These are phyloP conservation scores for Backusella sp. DNA, from an alignment of 192 early-diverging fungal genomes.

Conservation along the genomic window DNA sequence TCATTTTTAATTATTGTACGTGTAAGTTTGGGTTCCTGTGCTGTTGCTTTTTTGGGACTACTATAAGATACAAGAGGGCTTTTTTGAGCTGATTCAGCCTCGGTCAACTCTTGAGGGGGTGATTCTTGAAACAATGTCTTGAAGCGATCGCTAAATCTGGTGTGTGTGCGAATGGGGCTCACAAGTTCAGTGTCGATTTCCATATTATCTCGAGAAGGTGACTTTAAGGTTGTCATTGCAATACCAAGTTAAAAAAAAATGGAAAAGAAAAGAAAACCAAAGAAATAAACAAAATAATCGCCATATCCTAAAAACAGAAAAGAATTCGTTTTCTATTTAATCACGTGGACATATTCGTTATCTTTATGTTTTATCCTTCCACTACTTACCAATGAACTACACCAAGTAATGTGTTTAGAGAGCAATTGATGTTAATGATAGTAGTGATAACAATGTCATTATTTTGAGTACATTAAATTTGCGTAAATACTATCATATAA, in stretches of 20 bases:
- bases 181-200: background rate
- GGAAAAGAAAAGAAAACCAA: background rate
- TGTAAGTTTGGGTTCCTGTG: background rate
- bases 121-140: background rate
- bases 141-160: background rate
- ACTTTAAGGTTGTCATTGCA: background rate
- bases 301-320: too few species aligned
- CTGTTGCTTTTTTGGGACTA: background rate
- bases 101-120: background rate
- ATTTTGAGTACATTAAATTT: too few species aligned
- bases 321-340: too few species aligned
- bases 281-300: too few species aligned
- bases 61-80: background rate
- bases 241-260: background rate
- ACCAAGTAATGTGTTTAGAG: too few species aligned
- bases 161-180: background rate
- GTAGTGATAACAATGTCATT: too few species aligned
- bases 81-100: background rate
- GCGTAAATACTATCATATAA: too few species aligned
- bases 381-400: too few species aligned
- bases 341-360: too few species aligned
- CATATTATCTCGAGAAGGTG: background rate
- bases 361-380: too few species aligned
- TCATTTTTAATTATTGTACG: constrained; percentile 2
- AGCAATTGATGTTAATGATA: too few species aligned